A percentile compares a stretch with the other conserved stretches of the same genome.
These are phyloP conservation scores for Piper longum DNA, from an alignment of 164 flowering plant genomes.

Conservation along the genomic window DNA sequence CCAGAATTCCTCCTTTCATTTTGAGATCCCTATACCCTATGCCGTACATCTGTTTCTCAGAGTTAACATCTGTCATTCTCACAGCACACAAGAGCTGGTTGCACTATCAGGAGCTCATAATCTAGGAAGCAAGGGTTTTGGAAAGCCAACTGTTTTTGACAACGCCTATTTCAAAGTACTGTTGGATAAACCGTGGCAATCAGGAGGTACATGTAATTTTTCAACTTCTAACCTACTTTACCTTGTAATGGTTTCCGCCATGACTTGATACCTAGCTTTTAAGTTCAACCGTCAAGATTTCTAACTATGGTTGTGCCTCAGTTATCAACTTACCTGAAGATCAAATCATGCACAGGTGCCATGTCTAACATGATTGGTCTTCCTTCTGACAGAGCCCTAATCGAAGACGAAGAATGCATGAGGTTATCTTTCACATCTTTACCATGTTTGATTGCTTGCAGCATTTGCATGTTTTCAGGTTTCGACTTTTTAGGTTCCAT, in stretches of 20 bases:
- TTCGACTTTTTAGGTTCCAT: background rate
- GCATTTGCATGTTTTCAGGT: background rate
- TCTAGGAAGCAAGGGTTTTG: constrained; percentile 87
- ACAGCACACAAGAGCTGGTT: constrained; percentile 81
- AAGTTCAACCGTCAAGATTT: background rate
- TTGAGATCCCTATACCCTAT: too few species aligned
- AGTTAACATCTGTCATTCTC: constrained; percentile 3
- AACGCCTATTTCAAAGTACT: constrained; percentile 83
- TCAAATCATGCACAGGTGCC: constrained; percentile 9
- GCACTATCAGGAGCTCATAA: constrained; percentile 96
- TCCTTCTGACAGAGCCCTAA: constrained; percentile 81
- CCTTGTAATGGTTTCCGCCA: background rate
- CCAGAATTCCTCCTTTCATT: too few species aligned
- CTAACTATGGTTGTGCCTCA: background rate
- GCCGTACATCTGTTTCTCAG: too few species aligned
- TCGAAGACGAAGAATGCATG: constrained; percentile 76
- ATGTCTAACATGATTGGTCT: constrained; percentile 90
- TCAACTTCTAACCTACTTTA: background rate
- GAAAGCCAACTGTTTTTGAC: constrained; percentile 68
- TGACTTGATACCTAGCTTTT: background rate
- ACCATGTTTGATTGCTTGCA: background rate
- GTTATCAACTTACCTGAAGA: background rate
- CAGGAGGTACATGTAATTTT: constrained; percentile 36
- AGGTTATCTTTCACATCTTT: constrained; percentile 27
- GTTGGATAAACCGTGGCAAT: constrained; percentile 75